phyloP scores from a whole-genome alignment of 768 basidiomycete genomes.

The Lyophyllum semitale region DNA sequence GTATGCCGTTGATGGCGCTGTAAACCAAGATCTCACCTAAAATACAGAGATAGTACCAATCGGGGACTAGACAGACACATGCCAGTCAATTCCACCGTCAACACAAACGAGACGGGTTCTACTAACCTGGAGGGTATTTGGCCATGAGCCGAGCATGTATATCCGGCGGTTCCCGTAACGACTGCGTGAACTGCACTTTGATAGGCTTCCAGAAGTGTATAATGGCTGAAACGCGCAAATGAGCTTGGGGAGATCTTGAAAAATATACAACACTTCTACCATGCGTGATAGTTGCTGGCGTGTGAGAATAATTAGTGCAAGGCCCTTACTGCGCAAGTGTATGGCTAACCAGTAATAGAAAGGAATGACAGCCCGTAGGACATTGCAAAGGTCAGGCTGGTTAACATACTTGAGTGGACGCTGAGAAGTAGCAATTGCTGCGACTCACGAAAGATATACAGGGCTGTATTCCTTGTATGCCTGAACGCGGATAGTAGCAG shows the following conservation, averaged over 20 bases:
- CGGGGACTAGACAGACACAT: constrained; percentile 45
- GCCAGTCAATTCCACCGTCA: not conserved
- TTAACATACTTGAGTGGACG: not conserved
- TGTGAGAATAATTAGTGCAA: not conserved
- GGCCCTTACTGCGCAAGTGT: not conserved
- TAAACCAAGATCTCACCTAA: constrained; percentile 31
- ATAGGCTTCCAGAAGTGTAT: constrained; percentile 62
- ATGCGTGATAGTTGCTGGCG: constrained; percentile 47
- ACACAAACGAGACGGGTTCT: not conserved
- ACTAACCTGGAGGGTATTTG: constrained; percentile 47
- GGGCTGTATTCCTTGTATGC: constrained; percentile 52
- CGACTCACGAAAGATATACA: constrained; percentile 44
- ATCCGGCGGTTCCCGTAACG: constrained; percentile 58
- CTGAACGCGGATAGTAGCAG: constrained; percentile 39
- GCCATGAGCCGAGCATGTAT: constrained; percentile 64
- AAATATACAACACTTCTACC: constrained; percentile 22
- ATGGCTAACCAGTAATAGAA: constrained; percentile 55
- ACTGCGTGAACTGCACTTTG: constrained; percentile 48
- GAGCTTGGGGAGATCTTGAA: not conserved
- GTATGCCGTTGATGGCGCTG: not conserved
- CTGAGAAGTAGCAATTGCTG: not conserved
- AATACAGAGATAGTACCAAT: constrained; percentile 63
- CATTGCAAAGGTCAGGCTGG: constrained; percentile 54
- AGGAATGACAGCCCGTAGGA: constrained; percentile 64
- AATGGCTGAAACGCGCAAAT: constrained; percentile 31